These are phyloP conservation scores for Dittrichia graveolens DNA, from an alignment of 129 eudicot species.

Conservation along the genomic window DNA sequence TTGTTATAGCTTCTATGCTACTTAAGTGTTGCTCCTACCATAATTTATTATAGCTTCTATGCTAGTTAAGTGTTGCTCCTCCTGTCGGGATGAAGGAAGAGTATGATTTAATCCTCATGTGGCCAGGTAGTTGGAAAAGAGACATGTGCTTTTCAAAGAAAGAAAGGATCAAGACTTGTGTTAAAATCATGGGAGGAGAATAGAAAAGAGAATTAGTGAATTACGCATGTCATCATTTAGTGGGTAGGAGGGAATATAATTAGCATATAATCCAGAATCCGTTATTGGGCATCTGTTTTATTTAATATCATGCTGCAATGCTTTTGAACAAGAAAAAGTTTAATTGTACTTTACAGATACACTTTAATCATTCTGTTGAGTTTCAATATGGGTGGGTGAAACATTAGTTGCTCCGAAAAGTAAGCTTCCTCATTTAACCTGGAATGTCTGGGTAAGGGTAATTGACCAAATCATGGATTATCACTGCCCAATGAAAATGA, in stretches of 20 bases:
- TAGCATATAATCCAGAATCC: neutral
- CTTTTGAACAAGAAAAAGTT: neutral
- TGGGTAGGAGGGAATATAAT: too few species aligned
- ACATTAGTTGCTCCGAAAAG: constrained; percentile 14
- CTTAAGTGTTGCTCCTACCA: constrained; percentile 19
- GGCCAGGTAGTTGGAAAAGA: constrained; percentile 30
- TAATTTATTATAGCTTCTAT: neutral
- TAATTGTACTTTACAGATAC: neutral
- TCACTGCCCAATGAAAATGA: too few species aligned
- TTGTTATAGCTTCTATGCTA: constrained; percentile 3
- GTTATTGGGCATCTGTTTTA: neutral
- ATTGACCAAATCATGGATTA: neutral
- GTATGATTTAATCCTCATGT: constrained; percentile 8
- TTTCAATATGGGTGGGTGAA: constrained; percentile 12
- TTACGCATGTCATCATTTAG: too few species aligned
- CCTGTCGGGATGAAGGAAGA: neutral
- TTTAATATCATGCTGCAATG: neutral
- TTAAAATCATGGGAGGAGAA: too few species aligned
- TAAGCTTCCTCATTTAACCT: neutral
- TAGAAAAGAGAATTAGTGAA: too few species aligned
- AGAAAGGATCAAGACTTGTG: too few species aligned
- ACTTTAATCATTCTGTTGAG: neutral
- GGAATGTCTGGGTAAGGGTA: neutral
- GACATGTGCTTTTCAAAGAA: too few species aligned
- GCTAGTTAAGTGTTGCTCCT: constrained; percentile 24